phyloP scores from a whole-genome alignment of 768 basidiomycete genomes.

The Termitomyces sp. region DNA sequence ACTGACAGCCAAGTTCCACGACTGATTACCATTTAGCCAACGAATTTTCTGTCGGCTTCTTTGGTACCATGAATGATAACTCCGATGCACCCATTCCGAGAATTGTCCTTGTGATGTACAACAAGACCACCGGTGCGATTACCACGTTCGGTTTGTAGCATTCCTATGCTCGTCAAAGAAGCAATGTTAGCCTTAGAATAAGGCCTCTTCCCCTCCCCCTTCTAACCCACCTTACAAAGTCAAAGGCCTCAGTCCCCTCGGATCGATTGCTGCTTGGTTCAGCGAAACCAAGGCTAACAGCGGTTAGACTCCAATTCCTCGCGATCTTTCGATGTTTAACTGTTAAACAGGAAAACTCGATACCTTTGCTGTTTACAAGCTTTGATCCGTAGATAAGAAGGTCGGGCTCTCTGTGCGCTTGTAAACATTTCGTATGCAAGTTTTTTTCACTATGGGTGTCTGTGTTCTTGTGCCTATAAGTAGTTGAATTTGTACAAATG shows the following conservation, averaged over 20 bases:
- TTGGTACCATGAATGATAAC: background rate
- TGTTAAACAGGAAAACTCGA: background rate
- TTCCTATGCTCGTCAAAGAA: background rate
- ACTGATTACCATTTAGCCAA: background rate
- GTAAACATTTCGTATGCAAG: background rate
- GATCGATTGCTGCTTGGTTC: conserved; percentile 1
- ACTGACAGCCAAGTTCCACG: background rate
- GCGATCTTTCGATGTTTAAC: background rate
- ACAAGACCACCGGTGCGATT: background rate
- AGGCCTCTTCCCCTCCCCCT: background rate
- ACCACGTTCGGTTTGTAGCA: background rate
- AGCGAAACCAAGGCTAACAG: background rate
- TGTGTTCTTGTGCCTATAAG: background rate
- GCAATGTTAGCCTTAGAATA: background rate
- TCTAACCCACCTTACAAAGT: background rate
- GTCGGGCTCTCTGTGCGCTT: background rate
- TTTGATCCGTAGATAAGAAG: background rate
- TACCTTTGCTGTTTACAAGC: conserved; percentile 1
- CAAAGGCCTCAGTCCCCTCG: conserved; percentile 4
- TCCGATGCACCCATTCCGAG: background rate
- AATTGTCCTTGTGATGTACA: conserved; percentile 4
- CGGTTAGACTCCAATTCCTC: background rate
- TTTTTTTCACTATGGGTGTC: background rate
- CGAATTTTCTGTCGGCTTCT: conserved; percentile 5
- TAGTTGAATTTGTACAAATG: background rate